A percentile compares a stretch with the other conserved stretches of the same genome.
phyloP scores from a whole-genome alignment of 768 basidiomycete species.

The Boletus huronensis region DNA sequence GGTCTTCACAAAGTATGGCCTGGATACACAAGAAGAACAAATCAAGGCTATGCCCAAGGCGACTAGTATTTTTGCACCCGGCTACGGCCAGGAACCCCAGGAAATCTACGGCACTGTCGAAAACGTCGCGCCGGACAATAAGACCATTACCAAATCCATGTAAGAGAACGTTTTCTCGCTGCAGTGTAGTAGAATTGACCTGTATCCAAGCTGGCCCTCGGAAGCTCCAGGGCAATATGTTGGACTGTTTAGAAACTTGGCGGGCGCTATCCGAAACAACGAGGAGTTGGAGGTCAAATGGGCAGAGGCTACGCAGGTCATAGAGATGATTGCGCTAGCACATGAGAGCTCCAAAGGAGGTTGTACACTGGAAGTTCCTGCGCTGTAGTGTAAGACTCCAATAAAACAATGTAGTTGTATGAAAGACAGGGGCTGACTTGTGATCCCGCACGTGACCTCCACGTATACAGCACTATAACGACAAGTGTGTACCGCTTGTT shows the following conservation, averaged over 20 bases:
- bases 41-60: constrained; percentile 55
- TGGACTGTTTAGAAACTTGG: constrained; percentile 63
- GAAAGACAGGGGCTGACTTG: neutral
- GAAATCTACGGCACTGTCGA: constrained; percentile 61
- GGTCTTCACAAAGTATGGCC: constrained; percentile 68
- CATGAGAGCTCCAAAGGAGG: constrained; percentile 63
- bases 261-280: constrained; percentile 53
- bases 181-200: constrained; percentile 23
- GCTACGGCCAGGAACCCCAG: constrained; percentile 62
- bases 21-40: constrained; percentile 79
- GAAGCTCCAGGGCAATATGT: constrained; percentile 55
- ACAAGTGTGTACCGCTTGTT: too few species aligned
- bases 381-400: too few species aligned
- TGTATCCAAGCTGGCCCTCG: constrained; percentile 56
- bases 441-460: constrained; percentile 29
- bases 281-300: constrained; percentile 62
- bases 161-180: constrained; percentile 25
- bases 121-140: constrained; percentile 46
- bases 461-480: too few species aligned
- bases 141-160: constrained; percentile 29
- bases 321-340: constrained; percentile 77
- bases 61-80: constrained; percentile 39
- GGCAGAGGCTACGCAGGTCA: constrained; percentile 65
- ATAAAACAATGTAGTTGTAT: too few species aligned
- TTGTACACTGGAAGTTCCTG: constrained; percentile 37